Conservation (phyloP, 1,284 basidiomycete genomes). For the Marasmius sp. region DNA sequence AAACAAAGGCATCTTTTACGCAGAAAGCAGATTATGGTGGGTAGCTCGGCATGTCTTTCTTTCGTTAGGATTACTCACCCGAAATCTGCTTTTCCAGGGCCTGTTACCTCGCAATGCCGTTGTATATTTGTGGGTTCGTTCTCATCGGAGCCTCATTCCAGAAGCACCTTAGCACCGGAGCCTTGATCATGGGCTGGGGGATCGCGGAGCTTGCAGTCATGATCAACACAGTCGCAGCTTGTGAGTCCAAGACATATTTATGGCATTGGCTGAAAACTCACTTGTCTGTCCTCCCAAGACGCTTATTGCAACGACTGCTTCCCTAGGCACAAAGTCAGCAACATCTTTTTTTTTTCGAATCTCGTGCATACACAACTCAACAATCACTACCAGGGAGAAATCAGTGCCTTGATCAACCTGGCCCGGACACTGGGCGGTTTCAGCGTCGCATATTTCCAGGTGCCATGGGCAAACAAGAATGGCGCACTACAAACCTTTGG, state of each 20-base stretch:
- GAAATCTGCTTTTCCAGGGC: constrained; percentile 37
- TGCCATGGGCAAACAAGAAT: constrained; percentile 54
- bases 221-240: constrained; percentile 61
- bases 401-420: constrained; percentile 60
- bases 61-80: not conserved
- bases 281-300: constrained; percentile 30
- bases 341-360: not conserved
- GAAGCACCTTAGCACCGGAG: constrained; percentile 46
- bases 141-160: constrained; percentile 54
- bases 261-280: not conserved
- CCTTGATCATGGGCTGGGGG: constrained; percentile 60
- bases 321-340: constrained; percentile 38
- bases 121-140: constrained; percentile 62
- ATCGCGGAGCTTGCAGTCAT: constrained; percentile 54
- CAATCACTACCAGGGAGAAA: constrained; percentile 42
- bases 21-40: constrained; percentile 65
- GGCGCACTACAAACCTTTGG: constrained; percentile 61
- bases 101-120: constrained; percentile 56
- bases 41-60: constrained; percentile 14
- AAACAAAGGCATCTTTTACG: constrained; percentile 64
- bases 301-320: constrained; percentile 48
- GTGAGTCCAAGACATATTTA: constrained; percentile 30
- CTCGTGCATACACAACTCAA: not conserved
- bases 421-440: constrained; percentile 59
- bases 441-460: constrained; percentile 64